These are phyloP conservation scores for Cyclocybe cylindracea DNA, from an alignment of 768 basidiomycete species.

Conservation along the genomic window DNA sequence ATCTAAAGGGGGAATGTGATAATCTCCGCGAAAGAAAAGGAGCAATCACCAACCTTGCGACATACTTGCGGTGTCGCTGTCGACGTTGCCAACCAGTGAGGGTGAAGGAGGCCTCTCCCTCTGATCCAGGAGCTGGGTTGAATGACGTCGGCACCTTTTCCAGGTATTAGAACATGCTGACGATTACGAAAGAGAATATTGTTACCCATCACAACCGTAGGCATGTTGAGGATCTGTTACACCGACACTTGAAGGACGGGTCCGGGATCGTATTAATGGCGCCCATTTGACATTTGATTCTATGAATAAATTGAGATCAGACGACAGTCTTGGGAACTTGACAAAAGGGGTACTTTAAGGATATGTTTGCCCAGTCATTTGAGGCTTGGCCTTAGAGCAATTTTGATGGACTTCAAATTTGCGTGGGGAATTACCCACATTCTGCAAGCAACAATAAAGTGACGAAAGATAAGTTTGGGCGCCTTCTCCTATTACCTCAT, in stretches of 20 bases:
- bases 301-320: slow-evolving; percentile 22
- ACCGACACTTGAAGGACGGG: slow-evolving; percentile 60
- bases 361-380: slow-evolving; percentile 84
- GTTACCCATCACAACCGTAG: slow-evolving; percentile 79
- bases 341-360: slow-evolving; percentile 54
- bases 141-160: slow-evolving; percentile 75
- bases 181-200: background rate
- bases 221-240: slow-evolving; percentile 69
- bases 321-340: too few species aligned
- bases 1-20: slow-evolving; percentile 32
- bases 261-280: slow-evolving; percentile 83
- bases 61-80: slow-evolving; percentile 77
- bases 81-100: slow-evolving; percentile 80
- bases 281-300: slow-evolving; percentile 81
- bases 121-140: slow-evolving; percentile 81
- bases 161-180: background rate
- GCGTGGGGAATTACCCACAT: slow-evolving; percentile 79
- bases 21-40: background rate
- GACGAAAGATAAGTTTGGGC: background rate
- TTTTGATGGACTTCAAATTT: slow-evolving; percentile 69
- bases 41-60: slow-evolving; percentile 33
- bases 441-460: slow-evolving; percentile 30
- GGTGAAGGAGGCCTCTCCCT: slow-evolving; percentile 81
- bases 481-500: slow-evolving; percentile 31
- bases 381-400: slow-evolving; percentile 67